These are phyloP conservation scores for Diversispora epigaea DNA, from an alignment of 192 early-diverging fungal species.

Conservation along the genomic window DNA sequence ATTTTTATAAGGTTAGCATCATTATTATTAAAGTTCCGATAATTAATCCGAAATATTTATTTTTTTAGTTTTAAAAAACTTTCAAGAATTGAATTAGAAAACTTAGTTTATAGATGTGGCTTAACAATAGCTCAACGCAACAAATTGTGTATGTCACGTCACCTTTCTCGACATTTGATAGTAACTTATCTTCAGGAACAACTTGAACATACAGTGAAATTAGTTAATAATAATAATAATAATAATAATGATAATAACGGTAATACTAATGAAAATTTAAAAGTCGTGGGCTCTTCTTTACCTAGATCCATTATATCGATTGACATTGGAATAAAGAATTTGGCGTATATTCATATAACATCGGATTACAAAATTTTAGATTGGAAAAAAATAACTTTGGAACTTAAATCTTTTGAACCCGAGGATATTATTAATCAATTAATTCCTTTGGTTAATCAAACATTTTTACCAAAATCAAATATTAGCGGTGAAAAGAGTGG, in stretches of 20 bases:
- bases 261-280: neutral
- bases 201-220: neutral
- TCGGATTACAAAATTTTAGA: neutral
- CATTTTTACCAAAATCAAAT: neutral
- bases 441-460: neutral
- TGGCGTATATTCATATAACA: constrained; percentile 13
- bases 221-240: neutral
- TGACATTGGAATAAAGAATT: constrained; percentile 6
- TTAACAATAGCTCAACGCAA: too few species aligned
- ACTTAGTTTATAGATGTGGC: neutral
- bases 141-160: too few species aligned
- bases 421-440: neutral
- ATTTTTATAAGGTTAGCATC: too few species aligned
- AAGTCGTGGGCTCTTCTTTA: too few species aligned
- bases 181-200: neutral
- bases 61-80: neutral
- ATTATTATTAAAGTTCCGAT: too few species aligned
- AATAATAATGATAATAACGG: neutral
- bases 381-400: neutral
- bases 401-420: neutral
- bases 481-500: too few species aligned
- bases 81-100: neutral
- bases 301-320: constrained; percentile 1
- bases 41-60: too few species aligned
- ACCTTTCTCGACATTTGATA: too few species aligned